These are phyloP conservation scores for Haplosporangium sp. DNA, from an alignment of 371 early-diverging fungal species.

Conservation along the genomic window DNA sequence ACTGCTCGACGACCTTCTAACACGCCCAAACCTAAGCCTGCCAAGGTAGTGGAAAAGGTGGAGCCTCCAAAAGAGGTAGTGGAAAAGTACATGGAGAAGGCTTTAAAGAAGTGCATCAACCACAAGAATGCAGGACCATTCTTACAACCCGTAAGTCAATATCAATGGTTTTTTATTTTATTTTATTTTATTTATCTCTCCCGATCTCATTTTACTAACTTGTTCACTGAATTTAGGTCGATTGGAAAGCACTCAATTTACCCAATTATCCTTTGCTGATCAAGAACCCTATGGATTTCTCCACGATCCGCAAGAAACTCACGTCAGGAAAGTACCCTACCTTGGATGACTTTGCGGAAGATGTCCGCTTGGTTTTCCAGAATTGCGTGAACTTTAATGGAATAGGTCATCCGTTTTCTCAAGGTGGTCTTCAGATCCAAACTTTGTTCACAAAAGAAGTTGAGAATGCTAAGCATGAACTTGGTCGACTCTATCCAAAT, in stretches of 20 bases:
- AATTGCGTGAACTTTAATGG: slow-evolving; percentile 96
- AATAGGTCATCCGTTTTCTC: slow-evolving; percentile 71
- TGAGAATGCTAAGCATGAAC: slow-evolving; percentile 52
- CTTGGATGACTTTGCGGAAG: slow-evolving; percentile 74
- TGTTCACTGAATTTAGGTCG: slow-evolving; percentile 58
- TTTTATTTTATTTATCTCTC: not conserved
- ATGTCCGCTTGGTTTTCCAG: slow-evolving; percentile 79
- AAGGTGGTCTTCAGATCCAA: slow-evolving; percentile 69
- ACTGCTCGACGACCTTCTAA: slow-evolving; percentile 20
- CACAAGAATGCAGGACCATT: slow-evolving; percentile 62
- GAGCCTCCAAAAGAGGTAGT: slow-evolving; percentile 41
- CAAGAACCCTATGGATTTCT: slow-evolving; percentile 92
- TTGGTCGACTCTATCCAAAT: slow-evolving; percentile 32
- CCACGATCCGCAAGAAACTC: slow-evolving; percentile 78
- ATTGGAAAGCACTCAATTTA: slow-evolving; percentile 81
- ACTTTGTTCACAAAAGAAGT: slow-evolving; percentile 65
- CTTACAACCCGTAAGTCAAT: slow-evolving; percentile 58
- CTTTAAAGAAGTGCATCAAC: slow-evolving; percentile 58
- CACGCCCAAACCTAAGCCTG: slow-evolving; percentile 33
- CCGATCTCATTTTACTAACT: slow-evolving; percentile 44
- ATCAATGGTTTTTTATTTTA: not conserved
- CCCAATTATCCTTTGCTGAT: slow-evolving; percentile 88
- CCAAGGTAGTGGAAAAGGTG: slow-evolving; percentile 19
- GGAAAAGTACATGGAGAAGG: slow-evolving; percentile 48
- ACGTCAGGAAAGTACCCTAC: slow-evolving; percentile 64